Evolutionary conservation across 768 basidiomycete species (phyloP).

Genomic region (Paxillus rubicundulus): DNA sequence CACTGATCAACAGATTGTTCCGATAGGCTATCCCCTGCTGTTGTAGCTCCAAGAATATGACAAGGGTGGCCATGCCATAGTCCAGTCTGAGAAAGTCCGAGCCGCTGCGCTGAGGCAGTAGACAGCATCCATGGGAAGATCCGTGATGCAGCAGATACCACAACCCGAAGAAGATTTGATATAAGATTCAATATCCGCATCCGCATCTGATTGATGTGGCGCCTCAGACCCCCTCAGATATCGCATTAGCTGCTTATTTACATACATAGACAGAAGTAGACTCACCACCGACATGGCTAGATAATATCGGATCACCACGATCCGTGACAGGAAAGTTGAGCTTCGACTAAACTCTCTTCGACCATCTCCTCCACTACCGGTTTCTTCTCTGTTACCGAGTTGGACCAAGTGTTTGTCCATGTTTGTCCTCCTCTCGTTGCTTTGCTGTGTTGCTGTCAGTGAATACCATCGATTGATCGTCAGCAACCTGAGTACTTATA

Average conservation of each 20-base stretch:
- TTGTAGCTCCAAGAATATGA: constrained; percentile 7
- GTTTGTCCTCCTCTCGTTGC: constrained; percentile 14
- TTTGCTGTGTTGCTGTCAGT: background rate
- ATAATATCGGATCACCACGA: background rate
- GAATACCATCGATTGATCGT: constrained; percentile 8
- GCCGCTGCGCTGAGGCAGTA: background rate
- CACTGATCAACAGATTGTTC: constrained; percentile 12
- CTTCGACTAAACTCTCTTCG: background rate
- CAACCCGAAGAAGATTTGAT: no score
- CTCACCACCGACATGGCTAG: background rate
- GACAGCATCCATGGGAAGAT: constrained; percentile 15
- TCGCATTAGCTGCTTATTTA: no score
- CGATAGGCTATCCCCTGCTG: background rate
- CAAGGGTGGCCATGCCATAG: constrained; percentile 6
- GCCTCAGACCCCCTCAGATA: constrained; percentile 19
- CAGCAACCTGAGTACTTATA: background rate
- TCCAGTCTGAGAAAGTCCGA: constrained; percentile 10
- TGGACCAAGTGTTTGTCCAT: constrained; percentile 23
- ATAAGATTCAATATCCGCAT: constrained; percentile 14
- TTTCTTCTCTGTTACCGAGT: constrained; percentile 5
- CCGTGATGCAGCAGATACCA: constrained; percentile 5
- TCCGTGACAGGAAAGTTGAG: background rate
- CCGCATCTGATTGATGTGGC: constrained; percentile 5
- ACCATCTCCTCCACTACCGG: background rate
- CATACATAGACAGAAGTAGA: no score